These are phyloP conservation scores for Candida sithepensis DNA, from an alignment of 805 yeast genomes.

Conservation along the genomic window DNA sequence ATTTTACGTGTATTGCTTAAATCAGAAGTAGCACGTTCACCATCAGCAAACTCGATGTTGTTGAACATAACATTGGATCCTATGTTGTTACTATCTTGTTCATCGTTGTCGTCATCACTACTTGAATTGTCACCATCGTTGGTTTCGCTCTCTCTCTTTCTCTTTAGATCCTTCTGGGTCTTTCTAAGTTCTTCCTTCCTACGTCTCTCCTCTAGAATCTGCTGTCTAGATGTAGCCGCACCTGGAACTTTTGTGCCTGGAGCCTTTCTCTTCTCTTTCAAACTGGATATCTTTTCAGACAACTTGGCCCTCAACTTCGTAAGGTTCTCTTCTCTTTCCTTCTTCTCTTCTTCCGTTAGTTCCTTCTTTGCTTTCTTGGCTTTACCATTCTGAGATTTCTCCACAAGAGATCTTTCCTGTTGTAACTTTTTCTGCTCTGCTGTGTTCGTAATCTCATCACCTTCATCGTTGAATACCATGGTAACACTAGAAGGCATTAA, in stretches of 20 bases:
- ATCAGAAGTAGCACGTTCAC: slow-evolving; percentile 75
- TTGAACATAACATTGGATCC: slow-evolving; percentile 61
- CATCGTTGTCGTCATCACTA: slow-evolving; percentile 34
- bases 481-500: slow-evolving; percentile 16
- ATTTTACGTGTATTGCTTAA: slow-evolving; percentile 52
- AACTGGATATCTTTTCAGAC: slow-evolving; percentile 61
- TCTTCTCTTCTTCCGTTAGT: slow-evolving; percentile 45
- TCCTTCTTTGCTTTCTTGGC: slow-evolving; percentile 21
- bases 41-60: slow-evolving; percentile 78
- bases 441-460: slow-evolving; percentile 41
- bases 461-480: slow-evolving; percentile 70
- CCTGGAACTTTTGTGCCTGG: slow-evolving; percentile 81
- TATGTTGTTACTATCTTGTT: slow-evolving; percentile 23
- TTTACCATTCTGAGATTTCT: slow-evolving; percentile 3
- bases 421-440: slow-evolving; percentile 11
- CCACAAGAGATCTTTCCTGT: slow-evolving; percentile 6
- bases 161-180: slow-evolving; percentile 24
- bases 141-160: slow-evolving; percentile 29
- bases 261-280: slow-evolving; percentile 85
- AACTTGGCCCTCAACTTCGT: slow-evolving; percentile 74
- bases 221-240: slow-evolving; percentile 83
- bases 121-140: slow-evolving; percentile 37
- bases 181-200: slow-evolving; percentile 37
- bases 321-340: slow-evolving; percentile 49
- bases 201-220: slow-evolving; percentile 64